phyloP scores from a whole-genome alignment of 306 rosid genomes.

The Malus asiatica region DNA sequence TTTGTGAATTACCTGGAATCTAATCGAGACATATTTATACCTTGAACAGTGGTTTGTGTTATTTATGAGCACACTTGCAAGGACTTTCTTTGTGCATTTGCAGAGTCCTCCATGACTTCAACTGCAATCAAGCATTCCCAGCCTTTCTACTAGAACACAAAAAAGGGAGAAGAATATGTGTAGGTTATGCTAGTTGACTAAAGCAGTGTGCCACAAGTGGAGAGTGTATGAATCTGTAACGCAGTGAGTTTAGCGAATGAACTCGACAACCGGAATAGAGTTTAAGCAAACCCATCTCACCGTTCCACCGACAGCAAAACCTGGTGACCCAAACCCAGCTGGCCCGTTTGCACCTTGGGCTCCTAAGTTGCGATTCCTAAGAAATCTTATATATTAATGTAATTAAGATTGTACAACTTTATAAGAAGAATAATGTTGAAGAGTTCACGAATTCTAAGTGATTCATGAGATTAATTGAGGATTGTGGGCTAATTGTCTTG shows the following conservation, averaged over 20 bases:
- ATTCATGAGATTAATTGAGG: too few species aligned
- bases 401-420: too few species aligned
- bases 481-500: too few species aligned
- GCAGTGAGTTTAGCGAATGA: background rate
- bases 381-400: too few species aligned
- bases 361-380: too few species aligned
- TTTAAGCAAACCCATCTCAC: background rate
- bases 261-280: background rate
- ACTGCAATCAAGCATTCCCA: background rate
- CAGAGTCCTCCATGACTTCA: constrained; percentile 22
- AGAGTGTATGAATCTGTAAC: background rate
- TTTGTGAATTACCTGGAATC: constrained; percentile 26
- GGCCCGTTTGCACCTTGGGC: background rate
- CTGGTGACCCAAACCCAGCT: background rate
- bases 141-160: background rate
- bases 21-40: constrained; percentile 25
- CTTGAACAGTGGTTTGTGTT: constrained; percentile 15
- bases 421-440: too few species aligned
- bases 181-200: too few species aligned
- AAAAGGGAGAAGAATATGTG: too few species aligned
- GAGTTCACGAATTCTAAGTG: too few species aligned
- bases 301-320: background rate
- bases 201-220: too few species aligned
- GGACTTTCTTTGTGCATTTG: background rate
- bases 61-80: constrained; percentile 41